Evolutionary conservation across 2,329 filamentous ascomycete genomes (phyloP).

Genomic region (Penicillium occitanis): DNA sequence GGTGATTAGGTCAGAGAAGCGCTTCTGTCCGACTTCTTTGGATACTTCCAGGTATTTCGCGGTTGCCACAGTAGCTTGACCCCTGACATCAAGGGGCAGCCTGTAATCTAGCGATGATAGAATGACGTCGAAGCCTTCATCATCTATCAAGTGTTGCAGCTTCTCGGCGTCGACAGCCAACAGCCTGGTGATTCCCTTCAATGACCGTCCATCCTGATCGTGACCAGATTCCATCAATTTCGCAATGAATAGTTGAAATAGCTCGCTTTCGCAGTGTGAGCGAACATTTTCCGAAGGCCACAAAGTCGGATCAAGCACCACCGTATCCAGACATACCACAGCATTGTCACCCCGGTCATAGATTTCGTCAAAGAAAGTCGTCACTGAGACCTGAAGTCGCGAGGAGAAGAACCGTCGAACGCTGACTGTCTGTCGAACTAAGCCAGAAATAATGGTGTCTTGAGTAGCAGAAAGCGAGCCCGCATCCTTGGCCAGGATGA

Average conservation of each 20-base stretch:
- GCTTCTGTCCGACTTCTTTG: constrained; percentile 66
- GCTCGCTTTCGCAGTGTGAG: constrained; percentile 47
- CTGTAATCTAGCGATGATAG: constrained; percentile 84
- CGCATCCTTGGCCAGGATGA: constrained; percentile 41
- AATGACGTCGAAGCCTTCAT: constrained; percentile 78
- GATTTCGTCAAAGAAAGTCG: constrained; percentile 50
- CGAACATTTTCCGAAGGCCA: constrained; percentile 48
- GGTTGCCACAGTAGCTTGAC: constrained; percentile 76
- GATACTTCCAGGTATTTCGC: constrained; percentile 81
- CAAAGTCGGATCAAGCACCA: constrained; percentile 47
- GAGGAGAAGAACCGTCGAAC: constrained; percentile 47
- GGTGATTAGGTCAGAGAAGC: constrained; percentile 73
- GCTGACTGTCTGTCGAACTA: constrained; percentile 45
- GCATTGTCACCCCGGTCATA: constrained; percentile 50
- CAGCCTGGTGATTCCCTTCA: constrained; percentile 61
- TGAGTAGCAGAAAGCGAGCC: constrained; percentile 40
- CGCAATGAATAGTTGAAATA: constrained; percentile 70
- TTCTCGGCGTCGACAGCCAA: constrained; percentile 56
- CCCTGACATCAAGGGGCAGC: constrained; percentile 69
- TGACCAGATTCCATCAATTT: constrained; percentile 87
- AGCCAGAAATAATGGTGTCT: constrained; percentile 49
- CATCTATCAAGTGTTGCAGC: constrained; percentile 56
- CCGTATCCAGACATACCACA: constrained; percentile 48
- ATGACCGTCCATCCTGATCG: constrained; percentile 63
- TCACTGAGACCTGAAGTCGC: constrained; percentile 46